Conservation (phyloP, 176 grass and related monocot genomes). For the Paspalum notatum region DNA sequence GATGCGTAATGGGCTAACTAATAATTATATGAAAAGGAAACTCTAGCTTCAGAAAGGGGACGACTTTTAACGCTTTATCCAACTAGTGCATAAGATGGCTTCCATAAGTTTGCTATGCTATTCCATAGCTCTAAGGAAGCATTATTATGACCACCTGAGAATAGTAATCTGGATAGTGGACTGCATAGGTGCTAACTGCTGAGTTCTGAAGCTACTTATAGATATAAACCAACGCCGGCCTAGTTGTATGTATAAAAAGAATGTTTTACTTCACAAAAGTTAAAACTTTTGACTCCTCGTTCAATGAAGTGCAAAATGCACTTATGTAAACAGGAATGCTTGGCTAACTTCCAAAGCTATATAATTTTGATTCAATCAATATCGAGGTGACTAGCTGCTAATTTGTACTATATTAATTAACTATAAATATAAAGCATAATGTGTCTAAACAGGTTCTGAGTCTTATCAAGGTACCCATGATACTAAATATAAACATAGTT, state of each 20-base stretch:
- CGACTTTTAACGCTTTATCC: conserved; percentile 9
- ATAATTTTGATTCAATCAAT: background rate
- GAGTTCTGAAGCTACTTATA: conserved; percentile 12
- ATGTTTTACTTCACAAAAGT: conserved; percentile 31
- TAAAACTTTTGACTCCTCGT: conserved; percentile 17
- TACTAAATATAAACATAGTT: conserved; percentile 30
- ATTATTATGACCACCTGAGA: conserved; percentile 5
- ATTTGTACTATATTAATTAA: background rate
- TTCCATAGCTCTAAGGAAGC: background rate
- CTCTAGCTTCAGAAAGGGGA: conserved; percentile 10
- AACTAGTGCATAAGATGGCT: conserved; percentile 31
- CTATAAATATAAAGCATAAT: background rate
- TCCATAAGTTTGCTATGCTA: background rate
- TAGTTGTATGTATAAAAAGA: conserved; percentile 11
- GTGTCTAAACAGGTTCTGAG: conserved; percentile 9
- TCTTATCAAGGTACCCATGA: conserved; percentile 1
- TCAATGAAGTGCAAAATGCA: background rate
- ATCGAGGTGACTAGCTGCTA: conserved; percentile 11
- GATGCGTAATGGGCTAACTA: conserved; percentile 12
- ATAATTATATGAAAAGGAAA: conserved; percentile 16
- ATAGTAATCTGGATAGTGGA: background rate
- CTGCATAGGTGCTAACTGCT: background rate
- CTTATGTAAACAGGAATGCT: conserved; percentile 34
- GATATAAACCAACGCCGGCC: conserved; percentile 6
- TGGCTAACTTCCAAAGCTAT: background rate